phyloP scores from a whole-genome alignment of 768 basidiomycete genomes.

The Mycena alexandri region DNA sequence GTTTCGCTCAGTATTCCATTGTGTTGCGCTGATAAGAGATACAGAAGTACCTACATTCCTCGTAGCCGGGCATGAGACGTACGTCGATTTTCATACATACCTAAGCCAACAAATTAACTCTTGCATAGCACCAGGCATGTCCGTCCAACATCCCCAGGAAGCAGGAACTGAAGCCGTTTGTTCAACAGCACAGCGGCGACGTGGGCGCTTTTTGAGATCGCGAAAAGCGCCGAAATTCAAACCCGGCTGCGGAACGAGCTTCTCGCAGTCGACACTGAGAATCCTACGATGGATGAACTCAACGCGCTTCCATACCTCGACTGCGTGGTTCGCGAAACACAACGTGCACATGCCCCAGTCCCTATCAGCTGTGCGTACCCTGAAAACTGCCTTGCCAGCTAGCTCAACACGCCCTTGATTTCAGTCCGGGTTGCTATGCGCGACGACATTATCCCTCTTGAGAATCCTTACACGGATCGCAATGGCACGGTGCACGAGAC shows the following conservation, averaged over 20 bases:
- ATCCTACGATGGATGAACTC: conserved; percentile 9
- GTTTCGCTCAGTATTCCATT: no score
- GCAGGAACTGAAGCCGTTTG: not conserved
- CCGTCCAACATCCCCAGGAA: not conserved
- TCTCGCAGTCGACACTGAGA: not conserved
- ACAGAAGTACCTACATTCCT: not conserved
- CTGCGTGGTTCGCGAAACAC: not conserved
- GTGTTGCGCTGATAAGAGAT: no score
- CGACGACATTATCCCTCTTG: not conserved
- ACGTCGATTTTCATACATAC: not conserved
- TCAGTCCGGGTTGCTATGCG: not conserved
- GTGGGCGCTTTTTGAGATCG: no score
- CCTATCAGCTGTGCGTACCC: not conserved
- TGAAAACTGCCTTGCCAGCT: no score
- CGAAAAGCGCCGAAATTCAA: not conserved
- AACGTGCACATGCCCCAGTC: conserved; percentile 8
- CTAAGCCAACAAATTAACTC: not conserved
- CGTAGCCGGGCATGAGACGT: not conserved
- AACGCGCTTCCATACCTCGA: conserved; percentile 12
- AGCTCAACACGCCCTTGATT: no score
- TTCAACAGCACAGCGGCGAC: not conserved
- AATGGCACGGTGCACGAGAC: no score
- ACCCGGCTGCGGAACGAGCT: conserved; percentile 2
- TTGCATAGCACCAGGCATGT: not conserved
- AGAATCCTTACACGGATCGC: not conserved